Evolutionary conservation across 164 flowering plant species (phyloP), one percentile per base, ranked within the genome.

Genomic region (Tinospora cordifolia): DNA sequence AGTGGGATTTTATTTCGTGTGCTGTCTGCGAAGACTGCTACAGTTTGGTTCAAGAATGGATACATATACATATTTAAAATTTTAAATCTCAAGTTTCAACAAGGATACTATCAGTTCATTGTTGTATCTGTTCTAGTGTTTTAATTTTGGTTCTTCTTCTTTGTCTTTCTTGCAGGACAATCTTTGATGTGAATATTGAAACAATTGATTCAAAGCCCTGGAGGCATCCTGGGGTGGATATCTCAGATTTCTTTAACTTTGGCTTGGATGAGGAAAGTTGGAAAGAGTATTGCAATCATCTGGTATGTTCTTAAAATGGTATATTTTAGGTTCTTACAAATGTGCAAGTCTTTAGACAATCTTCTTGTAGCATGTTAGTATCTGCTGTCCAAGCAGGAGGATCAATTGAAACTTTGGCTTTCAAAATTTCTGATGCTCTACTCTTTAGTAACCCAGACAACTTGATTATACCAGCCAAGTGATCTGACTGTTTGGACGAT

Each of bases 241-340:
- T 81, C 26, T 80, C 89, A 25, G 87, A 85, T 73, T 88, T 76
- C 73, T 88, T 88, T 66, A 88, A 88, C 66, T 87, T 82, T 74
- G 89, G 87, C 24, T 81, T 88, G 46, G 75, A 83, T n/a, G 90
- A 88, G 84, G 84, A 82, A 67, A 83, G 85, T 68, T 87, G 93
- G 93, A 87, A 84, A 71, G 36, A 60, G 3, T 88, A 87, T 77
- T 87, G 88, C 75, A 81, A 51, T 36, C 38, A 70, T 63, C 66
- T 87, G 89, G 93, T 88, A 86, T 44, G 11, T 69, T 68, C n/a
- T 17, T 62, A 41, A 51, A 40, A 8, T 66, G 12, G 3, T 60
- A 0, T 67, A 8, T 8, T 17, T 6, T 51, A 22, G 49, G 21
- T 3, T 30, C 22, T 22, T 9, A 10, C 57, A 60, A 8, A 15